phyloP scores from a whole-genome alignment of 257 asterid species.

The Leonotis leonurus region DNA sequence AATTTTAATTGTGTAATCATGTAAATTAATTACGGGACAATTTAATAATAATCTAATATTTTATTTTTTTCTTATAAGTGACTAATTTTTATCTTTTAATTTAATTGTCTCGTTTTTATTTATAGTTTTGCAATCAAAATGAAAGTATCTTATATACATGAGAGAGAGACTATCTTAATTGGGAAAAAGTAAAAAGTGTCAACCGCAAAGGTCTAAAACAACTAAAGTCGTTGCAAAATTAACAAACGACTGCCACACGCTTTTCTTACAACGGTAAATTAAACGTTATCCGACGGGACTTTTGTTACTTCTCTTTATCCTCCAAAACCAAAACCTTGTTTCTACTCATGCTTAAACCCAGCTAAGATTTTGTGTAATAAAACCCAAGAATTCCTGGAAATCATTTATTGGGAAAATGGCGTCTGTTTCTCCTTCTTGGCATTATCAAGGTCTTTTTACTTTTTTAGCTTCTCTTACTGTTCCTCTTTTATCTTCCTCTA shows the following conservation, averaged over 20 bases:
- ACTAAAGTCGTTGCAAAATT: neutral
- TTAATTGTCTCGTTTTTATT: no score
- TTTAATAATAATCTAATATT: no score
- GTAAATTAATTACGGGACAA: no score
- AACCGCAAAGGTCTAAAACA: no score
- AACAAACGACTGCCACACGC: neutral
- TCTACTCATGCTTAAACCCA: slow-evolving; percentile 18
- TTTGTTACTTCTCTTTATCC: slow-evolving; percentile 8
- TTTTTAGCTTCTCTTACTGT: neutral
- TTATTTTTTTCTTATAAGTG: no score
- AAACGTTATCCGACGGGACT: neutral
- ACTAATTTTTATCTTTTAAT: no score
- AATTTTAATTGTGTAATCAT: no score
- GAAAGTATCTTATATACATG: no score
- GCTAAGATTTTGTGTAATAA: neutral
- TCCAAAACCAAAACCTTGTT: neutral
- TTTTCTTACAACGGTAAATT: neutral
- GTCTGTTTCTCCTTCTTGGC: slow-evolving; percentile 39
- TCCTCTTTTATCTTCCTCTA: neutral
- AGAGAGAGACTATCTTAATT: no score
- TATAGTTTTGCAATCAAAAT: no score
- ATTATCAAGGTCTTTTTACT: slow-evolving; percentile 32
- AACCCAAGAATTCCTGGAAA: neutral
- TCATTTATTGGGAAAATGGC: slow-evolving; percentile 20
- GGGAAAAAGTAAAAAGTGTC: no score